Conservation (phyloP, 257 asterid species). For the Primulina tabacum region DNA sequence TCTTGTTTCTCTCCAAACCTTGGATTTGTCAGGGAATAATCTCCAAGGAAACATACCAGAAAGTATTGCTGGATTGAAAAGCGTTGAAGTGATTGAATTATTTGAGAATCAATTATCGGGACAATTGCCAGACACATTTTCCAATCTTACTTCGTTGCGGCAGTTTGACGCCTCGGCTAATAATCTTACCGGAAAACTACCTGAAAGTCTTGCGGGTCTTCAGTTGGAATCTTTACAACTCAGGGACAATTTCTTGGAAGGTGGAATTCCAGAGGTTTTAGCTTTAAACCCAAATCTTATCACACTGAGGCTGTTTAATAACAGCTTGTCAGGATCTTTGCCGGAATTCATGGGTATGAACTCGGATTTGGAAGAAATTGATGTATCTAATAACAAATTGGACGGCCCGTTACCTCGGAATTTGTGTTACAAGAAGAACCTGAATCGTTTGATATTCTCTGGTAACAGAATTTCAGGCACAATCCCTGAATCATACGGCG, state of each 20-base stretch:
- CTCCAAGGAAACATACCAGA: slow-evolving; percentile 64
- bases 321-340: slow-evolving; percentile 53
- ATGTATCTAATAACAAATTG: slow-evolving; percentile 56
- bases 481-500: slow-evolving; percentile 65
- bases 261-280: slow-evolving; percentile 55
- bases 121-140: slow-evolving; percentile 63
- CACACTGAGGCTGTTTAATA: slow-evolving; percentile 55
- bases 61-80: slow-evolving; percentile 47
- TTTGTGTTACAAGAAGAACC: slow-evolving; percentile 50
- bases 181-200: slow-evolving; percentile 60
- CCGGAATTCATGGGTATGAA: slow-evolving; percentile 59
- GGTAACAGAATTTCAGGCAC: slow-evolving; percentile 56
- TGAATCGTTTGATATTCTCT: slow-evolving; percentile 38
- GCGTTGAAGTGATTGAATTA: slow-evolving; percentile 47
- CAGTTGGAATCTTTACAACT: slow-evolving; percentile 49
- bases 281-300: slow-evolving; percentile 41
- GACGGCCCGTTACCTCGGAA: slow-evolving; percentile 67
- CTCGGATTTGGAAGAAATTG: slow-evolving; percentile 61
- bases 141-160: slow-evolving; percentile 42
- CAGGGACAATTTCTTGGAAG: slow-evolving; percentile 58
- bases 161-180: slow-evolving; percentile 67
- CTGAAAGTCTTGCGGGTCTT: slow-evolving; percentile 53
- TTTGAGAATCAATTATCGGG: slow-evolving; percentile 57
- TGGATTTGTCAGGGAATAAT: slow-evolving; percentile 54
- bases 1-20: slow-evolving; percentile 39